These are phyloP conservation scores for Wickerhamomyces subpelliculosus DNA, from an alignment of 805 yeast genomes.

Conservation along the genomic window DNA sequence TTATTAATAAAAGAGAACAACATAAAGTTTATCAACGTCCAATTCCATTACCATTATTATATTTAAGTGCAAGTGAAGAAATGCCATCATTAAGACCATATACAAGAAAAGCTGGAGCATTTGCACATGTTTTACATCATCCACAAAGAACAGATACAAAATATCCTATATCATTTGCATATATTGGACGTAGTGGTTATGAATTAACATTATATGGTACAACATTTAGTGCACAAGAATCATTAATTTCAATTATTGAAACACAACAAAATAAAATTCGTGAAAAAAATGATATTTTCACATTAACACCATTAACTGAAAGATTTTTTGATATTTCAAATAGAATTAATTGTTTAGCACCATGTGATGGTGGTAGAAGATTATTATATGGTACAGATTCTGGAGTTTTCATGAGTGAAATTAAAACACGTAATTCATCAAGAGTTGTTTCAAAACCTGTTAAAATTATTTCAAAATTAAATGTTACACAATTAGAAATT, in stretches of 20 bases:
- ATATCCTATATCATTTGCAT: slow-evolving; percentile 41
- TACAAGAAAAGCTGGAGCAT: slow-evolving; percentile 28
- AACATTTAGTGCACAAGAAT: slow-evolving; percentile 56
- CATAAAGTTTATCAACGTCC: slow-evolving; percentile 88
- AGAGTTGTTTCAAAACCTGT: slow-evolving; percentile 64
- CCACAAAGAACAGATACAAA: slow-evolving; percentile 21
- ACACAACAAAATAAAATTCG: slow-evolving; percentile 72
- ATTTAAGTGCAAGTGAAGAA: slow-evolving; percentile 72
- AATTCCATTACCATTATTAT: slow-evolving; percentile 70
- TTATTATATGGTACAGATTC: slow-evolving; percentile 85
- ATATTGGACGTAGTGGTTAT: slow-evolving; percentile 42
- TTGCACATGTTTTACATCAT: slow-evolving; percentile 19
- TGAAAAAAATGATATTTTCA: slow-evolving; percentile 70
- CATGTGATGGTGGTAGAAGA: slow-evolving; percentile 91
- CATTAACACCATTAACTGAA: slow-evolving; percentile 67
- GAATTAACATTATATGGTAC: slow-evolving; percentile 37
- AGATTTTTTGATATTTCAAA: slow-evolving; percentile 67
- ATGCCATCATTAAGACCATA: slow-evolving; percentile 50
- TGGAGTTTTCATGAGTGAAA: slow-evolving; percentile 81
- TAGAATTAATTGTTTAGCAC: slow-evolving; percentile 84
- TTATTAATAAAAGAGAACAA: slow-evolving; percentile 84
- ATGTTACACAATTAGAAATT: slow-evolving; percentile 85
- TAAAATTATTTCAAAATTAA: slow-evolving; percentile 63
- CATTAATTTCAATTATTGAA: slow-evolving; percentile 72
- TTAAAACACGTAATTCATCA: slow-evolving; percentile 38